Conservation (phyloP, 2,329 filamentous ascomycete genomes). For the Alternaria sp. region DNA sequence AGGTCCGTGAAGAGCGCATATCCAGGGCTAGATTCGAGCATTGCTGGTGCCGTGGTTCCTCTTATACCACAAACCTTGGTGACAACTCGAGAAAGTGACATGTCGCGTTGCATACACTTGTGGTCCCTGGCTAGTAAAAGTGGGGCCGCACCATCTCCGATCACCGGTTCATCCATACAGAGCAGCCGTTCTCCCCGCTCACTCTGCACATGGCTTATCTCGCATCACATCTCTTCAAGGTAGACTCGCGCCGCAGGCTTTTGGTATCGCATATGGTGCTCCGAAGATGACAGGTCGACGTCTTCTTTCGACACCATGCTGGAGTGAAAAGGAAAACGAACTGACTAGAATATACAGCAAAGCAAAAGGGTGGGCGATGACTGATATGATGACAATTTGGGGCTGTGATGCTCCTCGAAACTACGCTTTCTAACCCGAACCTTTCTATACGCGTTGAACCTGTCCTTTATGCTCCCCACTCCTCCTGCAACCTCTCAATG, state of each 20-base stretch:
- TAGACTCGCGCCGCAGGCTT: accelerated
- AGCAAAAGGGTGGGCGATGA: no score
- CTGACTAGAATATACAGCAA: no score
- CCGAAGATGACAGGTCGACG: no score
- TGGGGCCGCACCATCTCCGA: neutral
- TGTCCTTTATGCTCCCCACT: slow-evolving; percentile 6
- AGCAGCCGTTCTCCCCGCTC: neutral
- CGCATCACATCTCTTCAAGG: no score
- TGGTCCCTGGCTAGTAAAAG: neutral
- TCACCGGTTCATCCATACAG: neutral
- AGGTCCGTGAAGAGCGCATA: slow-evolving; percentile 7
- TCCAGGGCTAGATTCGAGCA: slow-evolving; percentile 4
- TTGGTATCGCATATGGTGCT: no score
- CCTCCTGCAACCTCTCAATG: slow-evolving; percentile 23
- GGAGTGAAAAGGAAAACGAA: no score
- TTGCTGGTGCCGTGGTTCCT: neutral
- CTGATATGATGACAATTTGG: no score
- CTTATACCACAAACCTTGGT: neutral
- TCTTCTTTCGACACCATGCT: no score
- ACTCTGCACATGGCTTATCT: no score
- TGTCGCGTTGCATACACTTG: neutral
- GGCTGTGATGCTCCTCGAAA: no score
- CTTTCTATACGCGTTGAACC: neutral
- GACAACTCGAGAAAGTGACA: neutral
- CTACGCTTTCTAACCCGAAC: no score